These are phyloP conservation scores for Chaetomium globosum DNA, from an alignment of 2,329 filamentous ascomycete genomes.

Conservation along the genomic window DNA sequence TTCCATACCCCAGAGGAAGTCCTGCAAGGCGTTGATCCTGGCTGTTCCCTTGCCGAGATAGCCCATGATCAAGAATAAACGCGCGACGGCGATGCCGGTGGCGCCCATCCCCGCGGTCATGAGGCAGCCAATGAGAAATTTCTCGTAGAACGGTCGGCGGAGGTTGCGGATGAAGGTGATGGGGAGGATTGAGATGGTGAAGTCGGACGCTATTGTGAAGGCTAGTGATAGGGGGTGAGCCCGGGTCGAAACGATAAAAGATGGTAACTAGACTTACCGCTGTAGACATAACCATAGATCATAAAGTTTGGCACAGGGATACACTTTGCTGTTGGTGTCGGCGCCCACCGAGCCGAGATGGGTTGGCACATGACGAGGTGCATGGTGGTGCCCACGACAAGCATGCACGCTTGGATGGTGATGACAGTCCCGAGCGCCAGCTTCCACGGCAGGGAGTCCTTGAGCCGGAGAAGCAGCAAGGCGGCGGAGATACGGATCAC, in stretches of 20 bases:
- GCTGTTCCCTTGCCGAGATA: constrained; percentile 6
- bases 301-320: constrained; percentile 8
- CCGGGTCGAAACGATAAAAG: not conserved
- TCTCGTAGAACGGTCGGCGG: constrained; percentile 4
- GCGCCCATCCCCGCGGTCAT: constrained; percentile 15
- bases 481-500: constrained; percentile 17
- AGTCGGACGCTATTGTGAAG: constrained; percentile 17
- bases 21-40: constrained; percentile 8
- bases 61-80: constrained; percentile 17
- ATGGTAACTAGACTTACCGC: constrained; percentile 3
- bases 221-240: not conserved
- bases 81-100: constrained; percentile 13
- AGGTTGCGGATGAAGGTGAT: constrained; percentile 20
- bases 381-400: constrained; percentile 16
- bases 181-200: constrained; percentile 18
- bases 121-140: constrained; percentile 13
- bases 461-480: constrained; percentile 14
- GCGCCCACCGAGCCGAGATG: constrained; percentile 20
- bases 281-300: constrained; percentile 15
- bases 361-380: constrained; percentile 20
- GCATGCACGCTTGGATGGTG: constrained; percentile 13
- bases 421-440: constrained; percentile 11
- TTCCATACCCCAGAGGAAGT: constrained; percentile 20
- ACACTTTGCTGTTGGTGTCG: constrained; percentile 6
- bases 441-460: constrained; percentile 14